phyloP scores from a whole-genome alignment of 805 yeast species.

The Candida cerambycidarum region DNA sequence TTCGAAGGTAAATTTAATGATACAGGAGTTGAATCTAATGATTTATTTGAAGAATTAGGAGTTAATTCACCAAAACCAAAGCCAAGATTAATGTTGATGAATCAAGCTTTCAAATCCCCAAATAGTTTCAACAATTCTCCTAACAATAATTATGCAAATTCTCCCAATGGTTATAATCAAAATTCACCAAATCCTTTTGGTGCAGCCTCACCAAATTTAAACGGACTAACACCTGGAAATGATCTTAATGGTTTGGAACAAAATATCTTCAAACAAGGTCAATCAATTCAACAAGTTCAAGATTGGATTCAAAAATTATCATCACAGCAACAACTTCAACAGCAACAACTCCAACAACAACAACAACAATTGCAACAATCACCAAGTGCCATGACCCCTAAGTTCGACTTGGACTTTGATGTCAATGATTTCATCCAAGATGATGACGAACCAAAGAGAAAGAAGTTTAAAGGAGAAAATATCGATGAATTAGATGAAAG shows the following conservation, averaged over 20 bases:
- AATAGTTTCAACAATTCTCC: not conserved
- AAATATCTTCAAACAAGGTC: constrained; percentile 49
- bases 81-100: constrained; percentile 42
- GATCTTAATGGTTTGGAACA: constrained; percentile 44
- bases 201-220: not conserved
- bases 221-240: constrained; percentile 1
- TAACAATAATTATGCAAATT: constrained; percentile 2
- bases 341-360: constrained; percentile 14
- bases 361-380: constrained; percentile 9
- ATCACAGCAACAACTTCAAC: constrained; percentile 22
- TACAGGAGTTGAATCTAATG: constrained; percentile 19
- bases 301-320: constrained; percentile 51
- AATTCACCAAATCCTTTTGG: not conserved
- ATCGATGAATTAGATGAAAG: constrained; percentile 14
- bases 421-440: constrained; percentile 15
- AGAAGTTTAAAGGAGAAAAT: constrained; percentile 11
- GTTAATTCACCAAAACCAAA: constrained; percentile 19
- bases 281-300: constrained; percentile 53
- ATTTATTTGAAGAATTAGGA: constrained; percentile 13
- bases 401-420: constrained; percentile 17
- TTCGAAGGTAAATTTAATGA: constrained; percentile 2
- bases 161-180: not conserved
- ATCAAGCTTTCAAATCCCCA: constrained; percentile 30
- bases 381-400: constrained; percentile 3
- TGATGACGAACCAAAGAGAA: constrained; percentile 12